Evolutionary conservation across 441 rosid species (phyloP).

Genomic region (Gossypium schwendimanii): DNA sequence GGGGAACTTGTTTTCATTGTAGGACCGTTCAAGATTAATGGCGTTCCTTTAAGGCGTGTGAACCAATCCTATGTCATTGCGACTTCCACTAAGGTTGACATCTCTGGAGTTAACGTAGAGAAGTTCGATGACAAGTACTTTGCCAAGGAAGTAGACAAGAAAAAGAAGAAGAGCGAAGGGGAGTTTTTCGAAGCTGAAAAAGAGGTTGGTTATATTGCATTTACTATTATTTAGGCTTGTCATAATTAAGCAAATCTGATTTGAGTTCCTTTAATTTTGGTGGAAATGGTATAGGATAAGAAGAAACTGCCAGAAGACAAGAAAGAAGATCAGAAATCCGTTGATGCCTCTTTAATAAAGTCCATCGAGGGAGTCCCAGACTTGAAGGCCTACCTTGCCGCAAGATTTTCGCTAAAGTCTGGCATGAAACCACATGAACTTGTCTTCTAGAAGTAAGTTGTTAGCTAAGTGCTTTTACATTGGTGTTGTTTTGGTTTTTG

Average conservation of each 20-base stretch:
- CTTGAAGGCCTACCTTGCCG: conserved; percentile 44
- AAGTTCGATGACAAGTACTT: conserved; percentile 46
- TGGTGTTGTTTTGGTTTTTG: conserved; percentile 6
- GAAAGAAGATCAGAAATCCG: conserved; percentile 45
- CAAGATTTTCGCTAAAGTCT: conserved; percentile 54
- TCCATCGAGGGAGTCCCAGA: conserved; percentile 40
- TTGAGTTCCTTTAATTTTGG: background rate
- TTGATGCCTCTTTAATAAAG: conserved; percentile 34
- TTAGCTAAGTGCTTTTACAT: conserved; percentile 1
- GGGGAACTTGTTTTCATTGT: background rate
- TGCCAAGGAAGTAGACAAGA: conserved; percentile 40
- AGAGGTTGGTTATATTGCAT: conserved; percentile 28
- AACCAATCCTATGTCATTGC: conserved; percentile 29
- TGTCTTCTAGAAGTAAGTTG: conserved; percentile 35
- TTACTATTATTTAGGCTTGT: background rate
- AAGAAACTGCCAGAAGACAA: conserved; percentile 34
- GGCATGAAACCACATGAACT: conserved; percentile 68
- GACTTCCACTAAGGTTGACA: conserved; percentile 30
- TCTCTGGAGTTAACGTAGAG: conserved; percentile 27
- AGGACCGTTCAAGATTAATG: conserved; percentile 33
- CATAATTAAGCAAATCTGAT: background rate
- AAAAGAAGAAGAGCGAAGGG: conserved; percentile 40
- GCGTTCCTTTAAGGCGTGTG: conserved; percentile 33
- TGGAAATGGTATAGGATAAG: conserved; percentile 24
- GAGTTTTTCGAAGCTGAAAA: conserved; percentile 46